These are phyloP conservation scores for Phyllosticta citriasiana DNA, from an alignment of 2,329 filamentous ascomycete genomes.

Conservation along the genomic window DNA sequence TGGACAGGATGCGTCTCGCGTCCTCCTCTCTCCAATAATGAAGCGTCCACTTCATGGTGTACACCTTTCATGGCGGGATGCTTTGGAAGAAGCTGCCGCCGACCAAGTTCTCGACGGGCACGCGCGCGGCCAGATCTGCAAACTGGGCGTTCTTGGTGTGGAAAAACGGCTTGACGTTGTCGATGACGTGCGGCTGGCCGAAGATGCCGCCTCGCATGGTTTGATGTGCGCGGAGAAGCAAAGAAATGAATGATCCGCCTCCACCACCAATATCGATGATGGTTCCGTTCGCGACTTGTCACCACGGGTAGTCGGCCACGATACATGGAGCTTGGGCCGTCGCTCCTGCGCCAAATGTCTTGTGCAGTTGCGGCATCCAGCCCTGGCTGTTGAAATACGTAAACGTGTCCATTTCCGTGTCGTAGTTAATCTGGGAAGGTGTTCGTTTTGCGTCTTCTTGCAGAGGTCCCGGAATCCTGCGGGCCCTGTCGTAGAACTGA, in stretches of 20 bases:
- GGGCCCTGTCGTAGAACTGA: constrained; percentile 36
- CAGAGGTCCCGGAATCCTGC: constrained; percentile 28
- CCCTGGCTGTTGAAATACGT: constrained; percentile 27
- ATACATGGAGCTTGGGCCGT: constrained; percentile 31
- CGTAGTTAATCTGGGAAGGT: constrained; percentile 32
- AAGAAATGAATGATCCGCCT: constrained; percentile 28
- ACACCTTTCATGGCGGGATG: constrained; percentile 24
- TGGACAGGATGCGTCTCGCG: constrained; percentile 20
- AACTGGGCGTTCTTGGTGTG: constrained; percentile 18
- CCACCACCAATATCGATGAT: constrained; percentile 35
- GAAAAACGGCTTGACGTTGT: constrained; percentile 20
- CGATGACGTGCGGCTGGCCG: constrained; percentile 28
- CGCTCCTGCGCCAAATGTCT: constrained; percentile 29
- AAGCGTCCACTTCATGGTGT: constrained; percentile 33
- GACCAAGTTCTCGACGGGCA: constrained; percentile 21
- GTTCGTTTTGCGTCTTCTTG: constrained; percentile 15
- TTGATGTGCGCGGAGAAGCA: constrained; percentile 22
- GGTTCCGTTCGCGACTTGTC: constrained; percentile 23
- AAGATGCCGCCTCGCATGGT: constrained; percentile 27
- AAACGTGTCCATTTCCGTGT: constrained; percentile 34
- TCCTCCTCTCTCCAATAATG: constrained; percentile 33
- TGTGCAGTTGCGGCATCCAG: constrained; percentile 26
- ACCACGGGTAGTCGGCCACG: constrained; percentile 38
- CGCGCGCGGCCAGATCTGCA: constrained; percentile 23
- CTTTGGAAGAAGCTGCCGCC: constrained; percentile 30